Percentiles rank a stretch among this genome's conserved stretches.
These are phyloP conservation scores for Isoetes taiwanensis DNA, from an alignment of 75 land plant genomes.

Conservation along the genomic window DNA sequence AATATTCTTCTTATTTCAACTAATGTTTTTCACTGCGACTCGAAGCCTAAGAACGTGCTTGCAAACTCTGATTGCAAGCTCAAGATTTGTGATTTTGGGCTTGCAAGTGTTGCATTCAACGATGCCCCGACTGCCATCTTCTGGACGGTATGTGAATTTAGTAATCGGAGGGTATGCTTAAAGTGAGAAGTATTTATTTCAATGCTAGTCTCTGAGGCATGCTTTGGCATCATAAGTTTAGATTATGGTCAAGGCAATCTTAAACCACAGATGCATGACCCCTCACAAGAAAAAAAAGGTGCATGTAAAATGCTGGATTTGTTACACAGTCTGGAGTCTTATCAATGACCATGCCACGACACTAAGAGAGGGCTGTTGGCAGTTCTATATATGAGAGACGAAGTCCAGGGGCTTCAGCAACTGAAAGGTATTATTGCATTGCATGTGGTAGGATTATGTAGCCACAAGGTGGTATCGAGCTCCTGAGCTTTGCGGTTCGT, in stretches of 20 bases:
- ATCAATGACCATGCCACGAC: neutral
- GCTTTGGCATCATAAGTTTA: neutral
- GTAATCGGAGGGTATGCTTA: neutral
- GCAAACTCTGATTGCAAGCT: slow-evolving; percentile 93
- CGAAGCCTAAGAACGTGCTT: slow-evolving; percentile 82
- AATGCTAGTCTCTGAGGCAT: neutral
- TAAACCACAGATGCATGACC: too few relatives aligned
- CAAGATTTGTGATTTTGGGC: slow-evolving; percentile 94
- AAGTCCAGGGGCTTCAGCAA: neutral
- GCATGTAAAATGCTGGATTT: neutral
- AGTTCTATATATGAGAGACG: neutral
- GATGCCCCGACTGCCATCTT: slow-evolving; percentile 95
- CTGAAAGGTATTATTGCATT: neutral
- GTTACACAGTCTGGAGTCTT: neutral
- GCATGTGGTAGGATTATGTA: slow-evolving; percentile 64
- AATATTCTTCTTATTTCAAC: slow-evolving; percentile 35
- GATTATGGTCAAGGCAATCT: too few relatives aligned
- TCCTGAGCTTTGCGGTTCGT: slow-evolving; percentile 90
- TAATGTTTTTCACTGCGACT: slow-evolving; percentile 88
- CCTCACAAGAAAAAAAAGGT: neutral
- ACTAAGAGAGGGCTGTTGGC: neutral
- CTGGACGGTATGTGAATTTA: slow-evolving; percentile 68
- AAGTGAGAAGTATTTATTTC: neutral
- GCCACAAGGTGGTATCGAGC: slow-evolving; percentile 96
- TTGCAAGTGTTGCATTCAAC: slow-evolving; percentile 89